Conservation (phyloP, 2,329 filamentous ascomycete genomes). For the Emergomyces orientalis region DNA sequence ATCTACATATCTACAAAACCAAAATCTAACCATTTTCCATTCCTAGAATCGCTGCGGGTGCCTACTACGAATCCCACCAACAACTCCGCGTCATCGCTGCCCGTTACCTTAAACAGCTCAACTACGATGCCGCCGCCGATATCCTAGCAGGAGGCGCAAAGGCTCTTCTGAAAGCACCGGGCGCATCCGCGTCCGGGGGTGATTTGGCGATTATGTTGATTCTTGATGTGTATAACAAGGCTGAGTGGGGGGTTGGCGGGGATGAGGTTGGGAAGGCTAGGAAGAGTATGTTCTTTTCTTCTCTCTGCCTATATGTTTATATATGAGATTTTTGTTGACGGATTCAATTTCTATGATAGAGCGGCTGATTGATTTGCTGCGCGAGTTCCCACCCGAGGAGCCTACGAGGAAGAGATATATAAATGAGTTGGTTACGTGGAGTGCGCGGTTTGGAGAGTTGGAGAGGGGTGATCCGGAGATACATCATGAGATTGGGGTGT, state of each 20-base stretch:
- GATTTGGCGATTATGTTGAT: conserved; percentile 81
- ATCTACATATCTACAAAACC: not conserved
- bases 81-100: conserved; percentile 92
- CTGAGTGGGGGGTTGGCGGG: conserved; percentile 63
- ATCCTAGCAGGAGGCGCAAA: conserved; percentile 77
- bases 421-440: conserved; percentile 79
- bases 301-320: not conserved
- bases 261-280: conserved; percentile 56
- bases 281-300: conserved; percentile 28
- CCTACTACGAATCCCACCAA: conserved; percentile 97
- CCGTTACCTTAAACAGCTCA: conserved; percentile 80
- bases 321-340: not conserved
- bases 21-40: conserved; percentile 14
- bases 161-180: conserved; percentile 63
- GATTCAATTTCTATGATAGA: conserved; percentile 25
- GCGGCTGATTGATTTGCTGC: conserved; percentile 65
- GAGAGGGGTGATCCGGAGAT: conserved; percentile 89
- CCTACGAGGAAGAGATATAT: conserved; percentile 91
- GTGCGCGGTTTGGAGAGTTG: conserved; percentile 71
- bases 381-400: conserved; percentile 72
- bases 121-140: conserved; percentile 77
- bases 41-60: conserved; percentile 70
- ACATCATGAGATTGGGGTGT: conserved; percentile 78
- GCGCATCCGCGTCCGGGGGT: conserved; percentile 87
- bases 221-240: conserved; percentile 84